These are phyloP conservation scores for Globisporangium radiosum DNA, from an alignment of 352 stramenopile genomes.

Conservation along the genomic window DNA sequence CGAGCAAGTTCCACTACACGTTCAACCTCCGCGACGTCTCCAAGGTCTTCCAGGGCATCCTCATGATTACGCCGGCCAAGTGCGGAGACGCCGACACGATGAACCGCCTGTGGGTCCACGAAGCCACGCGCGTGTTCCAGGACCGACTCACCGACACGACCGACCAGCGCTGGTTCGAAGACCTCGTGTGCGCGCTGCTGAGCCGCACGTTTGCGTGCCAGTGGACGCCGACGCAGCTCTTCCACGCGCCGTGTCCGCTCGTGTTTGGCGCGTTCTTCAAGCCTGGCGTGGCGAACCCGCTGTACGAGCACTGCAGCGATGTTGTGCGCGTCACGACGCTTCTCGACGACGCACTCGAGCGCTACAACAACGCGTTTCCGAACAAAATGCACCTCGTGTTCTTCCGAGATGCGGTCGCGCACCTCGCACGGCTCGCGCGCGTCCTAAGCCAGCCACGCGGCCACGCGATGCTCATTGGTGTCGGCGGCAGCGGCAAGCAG, in stretches of 20 bases:
- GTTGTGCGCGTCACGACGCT: constrained; percentile 74
- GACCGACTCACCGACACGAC: constrained; percentile 86
- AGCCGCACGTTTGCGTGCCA: constrained; percentile 68
- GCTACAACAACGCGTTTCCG: constrained; percentile 92
- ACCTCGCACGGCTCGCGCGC: constrained; percentile 84
- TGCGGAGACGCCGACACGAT: constrained; percentile 82
- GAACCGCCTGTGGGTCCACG: constrained; percentile 90
- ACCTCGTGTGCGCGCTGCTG: constrained; percentile 82
- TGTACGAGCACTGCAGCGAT: constrained; percentile 87
- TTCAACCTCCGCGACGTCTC: constrained; percentile 95
- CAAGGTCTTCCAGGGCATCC: constrained; percentile 94
- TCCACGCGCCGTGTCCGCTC: constrained; percentile 82
- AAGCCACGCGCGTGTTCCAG: constrained; percentile 90
- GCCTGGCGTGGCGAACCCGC: constrained; percentile 53
- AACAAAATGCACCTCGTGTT: constrained; percentile 97
- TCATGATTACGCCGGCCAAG: constrained; percentile 89
- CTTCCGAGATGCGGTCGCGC: constrained; percentile 90
- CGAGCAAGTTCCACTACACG: constrained; percentile 91
- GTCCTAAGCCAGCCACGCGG: constrained; percentile 90
- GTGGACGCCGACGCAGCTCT: constrained; percentile 77
- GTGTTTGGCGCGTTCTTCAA: constrained; percentile 93
- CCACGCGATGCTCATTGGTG: constrained; percentile 95
- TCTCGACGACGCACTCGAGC: constrained; percentile 90
- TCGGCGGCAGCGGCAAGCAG: constrained; percentile 93
- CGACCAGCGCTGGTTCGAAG: constrained; percentile 90